Conservation (phyloP, 73 alveolate species). For the Tetrahymena elliotti region DNA sequence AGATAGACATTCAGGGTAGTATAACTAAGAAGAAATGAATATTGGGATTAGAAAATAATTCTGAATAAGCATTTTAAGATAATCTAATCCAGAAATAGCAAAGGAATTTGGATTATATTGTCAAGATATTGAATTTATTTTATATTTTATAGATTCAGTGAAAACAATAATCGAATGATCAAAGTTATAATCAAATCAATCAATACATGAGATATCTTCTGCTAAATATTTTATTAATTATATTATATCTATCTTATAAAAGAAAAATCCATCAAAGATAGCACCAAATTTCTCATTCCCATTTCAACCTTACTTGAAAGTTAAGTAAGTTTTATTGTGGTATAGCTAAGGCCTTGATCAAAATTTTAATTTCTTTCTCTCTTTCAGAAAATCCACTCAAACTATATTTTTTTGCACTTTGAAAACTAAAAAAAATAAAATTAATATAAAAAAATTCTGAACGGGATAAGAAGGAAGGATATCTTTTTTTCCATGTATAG, state of each 20-base stretch:
- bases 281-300: background rate
- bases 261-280: background rate
- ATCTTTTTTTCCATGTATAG: background rate
- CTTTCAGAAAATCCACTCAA: too few relatives aligned
- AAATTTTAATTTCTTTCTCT: background rate
- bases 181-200: background rate
- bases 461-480: too few relatives aligned
- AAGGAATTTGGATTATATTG: background rate
- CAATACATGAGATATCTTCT: background rate
- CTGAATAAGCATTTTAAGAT: background rate
- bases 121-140: background rate
- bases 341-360: background rate
- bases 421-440: too few relatives aligned
- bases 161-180: background rate
- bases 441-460: too few relatives aligned
- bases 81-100: background rate
- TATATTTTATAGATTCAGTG: background rate
- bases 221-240: background rate
- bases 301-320: background rate
- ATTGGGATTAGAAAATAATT: background rate
- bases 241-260: background rate
- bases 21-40: background rate
- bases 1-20: background rate
- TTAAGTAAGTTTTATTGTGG: too few relatives aligned
- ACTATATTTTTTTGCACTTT: too few relatives aligned